Evolutionary conservation across 179 eudicot species (phyloP).

Genomic region (Silene coronaria): DNA sequence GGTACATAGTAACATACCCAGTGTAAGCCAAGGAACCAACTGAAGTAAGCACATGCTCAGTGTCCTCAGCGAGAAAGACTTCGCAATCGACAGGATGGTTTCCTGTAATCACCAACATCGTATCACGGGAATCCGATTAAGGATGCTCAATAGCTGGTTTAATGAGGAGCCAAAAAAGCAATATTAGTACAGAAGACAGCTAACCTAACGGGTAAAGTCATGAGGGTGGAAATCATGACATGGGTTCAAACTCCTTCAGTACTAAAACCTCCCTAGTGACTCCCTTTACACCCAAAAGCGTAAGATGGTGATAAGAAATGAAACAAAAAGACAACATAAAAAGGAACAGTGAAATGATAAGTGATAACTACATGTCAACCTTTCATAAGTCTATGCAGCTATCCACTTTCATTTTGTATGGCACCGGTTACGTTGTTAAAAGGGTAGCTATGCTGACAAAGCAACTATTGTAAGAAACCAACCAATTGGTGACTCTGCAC

Average conservation of each 20-base stretch:
- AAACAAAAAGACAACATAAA: too few species aligned
- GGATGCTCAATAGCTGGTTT: neutral
- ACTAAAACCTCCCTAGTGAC: too few species aligned
- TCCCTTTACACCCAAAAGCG: too few species aligned
- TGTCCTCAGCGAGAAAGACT: conserved; percentile 67
- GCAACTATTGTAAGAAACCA: neutral
- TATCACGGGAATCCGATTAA: conserved; percentile 28
- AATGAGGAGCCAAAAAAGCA: conserved; percentile 2
- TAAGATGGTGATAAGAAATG: too few species aligned
- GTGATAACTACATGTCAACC: neutral
- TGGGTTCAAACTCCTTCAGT: too few species aligned
- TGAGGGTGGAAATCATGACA: too few species aligned
- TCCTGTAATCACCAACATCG: conserved; percentile 41
- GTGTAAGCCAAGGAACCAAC: conserved; percentile 38
- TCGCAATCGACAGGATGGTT: conserved; percentile 79
- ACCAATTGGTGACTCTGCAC: neutral
- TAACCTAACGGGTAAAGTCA: too few species aligned
- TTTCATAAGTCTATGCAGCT: conserved; percentile 6
- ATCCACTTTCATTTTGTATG: too few species aligned
- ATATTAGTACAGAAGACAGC: neutral
- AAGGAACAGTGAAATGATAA: neutral
- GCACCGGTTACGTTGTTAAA: too few species aligned
- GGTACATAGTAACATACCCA: conserved; percentile 37
- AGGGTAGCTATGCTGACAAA: neutral
- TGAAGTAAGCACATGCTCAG: conserved; percentile 73